Percentiles rank a stretch among this genome's conserved stretches.
phyloP scores from a whole-genome alignment of 371 early-diverging fungal genomes.

The Cokeromyces recurvatus region DNA sequence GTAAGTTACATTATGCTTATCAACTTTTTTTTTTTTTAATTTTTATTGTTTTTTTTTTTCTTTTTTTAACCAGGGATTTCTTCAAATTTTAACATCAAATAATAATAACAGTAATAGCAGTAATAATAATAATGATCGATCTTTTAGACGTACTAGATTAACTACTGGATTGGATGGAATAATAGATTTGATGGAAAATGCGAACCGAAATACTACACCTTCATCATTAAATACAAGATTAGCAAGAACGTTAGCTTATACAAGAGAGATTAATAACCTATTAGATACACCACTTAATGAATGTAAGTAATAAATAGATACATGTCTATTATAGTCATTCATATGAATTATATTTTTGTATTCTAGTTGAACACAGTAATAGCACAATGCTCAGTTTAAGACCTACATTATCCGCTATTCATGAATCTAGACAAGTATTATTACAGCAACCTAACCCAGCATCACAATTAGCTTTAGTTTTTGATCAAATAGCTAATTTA shows the following conservation, averaged over 20 bases:
- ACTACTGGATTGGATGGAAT: too few species aligned
- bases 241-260: slow-evolving; percentile 31
- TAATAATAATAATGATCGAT: too few species aligned
- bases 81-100: not conserved
- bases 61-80: not conserved
- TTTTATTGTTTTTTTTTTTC: not conserved
- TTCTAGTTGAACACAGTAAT: too few species aligned
- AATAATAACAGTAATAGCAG: not conserved
- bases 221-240: too few species aligned
- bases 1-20: not conserved
- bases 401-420: too few species aligned
- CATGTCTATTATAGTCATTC: too few species aligned
- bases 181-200: too few species aligned
- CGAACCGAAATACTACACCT: too few species aligned
- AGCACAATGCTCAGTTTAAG: too few species aligned
- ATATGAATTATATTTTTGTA: too few species aligned
- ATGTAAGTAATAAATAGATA: slow-evolving; percentile 1
- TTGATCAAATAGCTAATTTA: slow-evolving; percentile 33
- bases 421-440: slow-evolving; percentile 28
- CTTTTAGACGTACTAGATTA: too few species aligned
- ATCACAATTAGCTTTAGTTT: slow-evolving; percentile 30
- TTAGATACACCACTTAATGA: slow-evolving; percentile 19
- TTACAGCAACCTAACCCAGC: slow-evolving; percentile 16
- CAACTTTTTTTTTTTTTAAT: not conserved
- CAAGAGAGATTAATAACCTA: slow-evolving; percentile 31